Percentiles rank a stretch among this genome's conserved stretches.
Conservation (phyloP, 2,329 filamentous ascomycete species). For the Trichoderma breve region DNA sequence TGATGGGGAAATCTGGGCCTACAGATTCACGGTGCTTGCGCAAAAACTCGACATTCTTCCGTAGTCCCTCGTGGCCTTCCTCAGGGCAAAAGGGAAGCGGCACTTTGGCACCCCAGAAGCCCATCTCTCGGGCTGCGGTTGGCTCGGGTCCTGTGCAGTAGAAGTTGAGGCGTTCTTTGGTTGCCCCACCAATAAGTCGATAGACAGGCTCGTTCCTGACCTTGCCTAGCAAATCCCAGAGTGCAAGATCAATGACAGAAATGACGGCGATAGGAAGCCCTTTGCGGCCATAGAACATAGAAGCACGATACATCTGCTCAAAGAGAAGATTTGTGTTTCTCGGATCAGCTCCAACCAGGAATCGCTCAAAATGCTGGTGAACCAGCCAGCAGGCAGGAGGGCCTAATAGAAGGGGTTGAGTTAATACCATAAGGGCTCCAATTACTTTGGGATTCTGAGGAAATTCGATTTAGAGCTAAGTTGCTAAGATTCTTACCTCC, state of each 20-base stretch:
- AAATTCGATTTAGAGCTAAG: neutral
- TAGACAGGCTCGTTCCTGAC: slow-evolving; percentile 90
- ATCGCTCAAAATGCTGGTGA: slow-evolving; percentile 89
- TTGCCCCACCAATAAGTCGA: slow-evolving; percentile 89
- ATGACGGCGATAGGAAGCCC: slow-evolving; percentile 87
- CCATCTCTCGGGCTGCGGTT: slow-evolving; percentile 74
- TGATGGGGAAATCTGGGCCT: slow-evolving; percentile 85
- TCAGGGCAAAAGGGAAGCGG: slow-evolving; percentile 86
- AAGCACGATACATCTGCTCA: slow-evolving; percentile 93
- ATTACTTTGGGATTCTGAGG: neutral
- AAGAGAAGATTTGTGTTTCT: slow-evolving; percentile 89
- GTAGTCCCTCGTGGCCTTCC: slow-evolving; percentile 76
- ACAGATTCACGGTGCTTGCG: slow-evolving; percentile 80
- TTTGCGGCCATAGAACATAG: slow-evolving; percentile 96
- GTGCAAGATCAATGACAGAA: slow-evolving; percentile 86
- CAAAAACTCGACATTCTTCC: slow-evolving; percentile 88
- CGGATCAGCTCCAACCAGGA: slow-evolving; percentile 84
- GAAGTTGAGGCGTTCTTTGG: slow-evolving; percentile 77
- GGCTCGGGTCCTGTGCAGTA: slow-evolving; percentile 94
- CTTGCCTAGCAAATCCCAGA: slow-evolving; percentile 93
- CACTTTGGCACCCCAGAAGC: slow-evolving; percentile 89
- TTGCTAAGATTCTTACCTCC: slow-evolving; percentile 54
- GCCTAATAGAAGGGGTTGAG: slow-evolving; percentile 40
- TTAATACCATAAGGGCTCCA: neutral
- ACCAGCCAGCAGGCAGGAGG: slow-evolving; percentile 93